phyloP scores from a whole-genome alignment of 129 eudicot genomes.

The Flaveria linearis region DNA sequence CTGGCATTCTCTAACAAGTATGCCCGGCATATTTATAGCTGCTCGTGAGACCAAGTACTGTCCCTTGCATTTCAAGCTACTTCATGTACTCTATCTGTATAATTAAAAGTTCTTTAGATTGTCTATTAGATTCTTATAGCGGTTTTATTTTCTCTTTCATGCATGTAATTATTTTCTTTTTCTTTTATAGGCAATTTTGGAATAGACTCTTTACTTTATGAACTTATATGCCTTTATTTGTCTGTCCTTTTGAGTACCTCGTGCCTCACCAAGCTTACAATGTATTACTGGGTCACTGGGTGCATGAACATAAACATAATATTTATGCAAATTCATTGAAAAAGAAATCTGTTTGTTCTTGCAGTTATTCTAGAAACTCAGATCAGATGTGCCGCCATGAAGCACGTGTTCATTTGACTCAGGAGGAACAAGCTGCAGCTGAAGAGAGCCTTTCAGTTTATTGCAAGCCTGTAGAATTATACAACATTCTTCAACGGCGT shows the following conservation, averaged over 20 bases:
- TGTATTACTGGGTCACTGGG: constrained; percentile 21
- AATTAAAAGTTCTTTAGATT: constrained; percentile 23
- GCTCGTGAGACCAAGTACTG: constrained; percentile 84
- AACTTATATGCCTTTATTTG: constrained; percentile 12
- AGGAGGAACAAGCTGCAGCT: constrained; percentile 85
- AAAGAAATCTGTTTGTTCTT: constrained; percentile 56
- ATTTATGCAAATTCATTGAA: constrained; percentile 48
- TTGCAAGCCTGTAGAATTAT: constrained; percentile 97
- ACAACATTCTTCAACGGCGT: constrained; percentile 97
- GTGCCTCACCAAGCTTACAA: constrained; percentile 26
- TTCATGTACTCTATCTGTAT: constrained; percentile 17
- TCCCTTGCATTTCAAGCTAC: constrained; percentile 31
- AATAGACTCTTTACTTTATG: constrained; percentile 19
- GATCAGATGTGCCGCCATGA: constrained; percentile 88
- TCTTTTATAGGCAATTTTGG: constrained; percentile 21
- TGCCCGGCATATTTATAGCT: constrained; percentile 93
- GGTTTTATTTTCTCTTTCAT: constrained; percentile 19
- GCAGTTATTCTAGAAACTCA: constrained; percentile 76
- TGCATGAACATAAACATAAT: constrained; percentile 31
- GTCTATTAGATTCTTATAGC: constrained; percentile 27
- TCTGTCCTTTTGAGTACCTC: constrained; percentile 37
- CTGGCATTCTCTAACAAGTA: constrained; percentile 53
- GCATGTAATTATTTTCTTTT: constrained; percentile 22
- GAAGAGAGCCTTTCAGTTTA: constrained; percentile 88
- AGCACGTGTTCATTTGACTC: constrained; percentile 65